A percentile compares a stretch with the other conserved stretches of the same genome.
Conservation (phyloP, 1,139 yeast species). For the Arxiozyma telluris region DNA sequence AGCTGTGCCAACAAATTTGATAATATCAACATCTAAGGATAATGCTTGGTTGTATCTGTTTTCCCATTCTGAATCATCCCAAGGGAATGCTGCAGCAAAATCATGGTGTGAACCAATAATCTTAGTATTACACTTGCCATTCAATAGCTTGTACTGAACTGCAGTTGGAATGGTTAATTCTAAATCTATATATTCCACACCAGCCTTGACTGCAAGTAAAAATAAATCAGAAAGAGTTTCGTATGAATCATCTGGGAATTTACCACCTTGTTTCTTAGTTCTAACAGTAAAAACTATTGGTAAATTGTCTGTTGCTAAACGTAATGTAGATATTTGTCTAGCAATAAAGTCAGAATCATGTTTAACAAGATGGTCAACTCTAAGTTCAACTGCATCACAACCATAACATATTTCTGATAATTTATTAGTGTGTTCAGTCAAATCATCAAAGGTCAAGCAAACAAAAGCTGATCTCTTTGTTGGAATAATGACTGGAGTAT, state of each 20-base stretch:
- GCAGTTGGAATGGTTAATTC: conserved; percentile 38
- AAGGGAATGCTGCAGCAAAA: conserved; percentile 48
- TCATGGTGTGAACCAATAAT: conserved; percentile 81
- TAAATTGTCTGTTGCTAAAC: conserved; percentile 47
- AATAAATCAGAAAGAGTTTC: conserved; percentile 45
- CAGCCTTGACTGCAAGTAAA: conserved; percentile 57
- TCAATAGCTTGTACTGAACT: conserved; percentile 35
- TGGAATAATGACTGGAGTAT: conserved; percentile 39
- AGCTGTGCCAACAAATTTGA: conserved; percentile 82
- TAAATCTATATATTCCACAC: conserved; percentile 48
- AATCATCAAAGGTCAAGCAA: conserved; percentile 55
- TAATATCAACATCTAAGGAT: conserved; percentile 57
- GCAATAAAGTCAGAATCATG: conserved; percentile 50
- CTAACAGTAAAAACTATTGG: conserved; percentile 81
- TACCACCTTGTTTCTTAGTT: conserved; percentile 75
- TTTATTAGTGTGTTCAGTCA: conserved; percentile 40
- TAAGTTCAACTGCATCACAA: conserved; percentile 70
- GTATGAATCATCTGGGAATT: conserved; percentile 50
- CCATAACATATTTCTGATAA: conserved; percentile 57
- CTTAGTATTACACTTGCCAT: conserved; percentile 51
- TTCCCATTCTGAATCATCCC: conserved; percentile 70
- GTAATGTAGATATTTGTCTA: conserved; percentile 61
- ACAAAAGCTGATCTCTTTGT: conserved; percentile 57
- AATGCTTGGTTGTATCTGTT: conserved; percentile 60
- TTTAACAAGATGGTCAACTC: conserved; percentile 61